Evolutionary conservation across 1,139 yeast genomes (phyloP).

Genomic region (Wickerhamomyces sp.): DNA sequence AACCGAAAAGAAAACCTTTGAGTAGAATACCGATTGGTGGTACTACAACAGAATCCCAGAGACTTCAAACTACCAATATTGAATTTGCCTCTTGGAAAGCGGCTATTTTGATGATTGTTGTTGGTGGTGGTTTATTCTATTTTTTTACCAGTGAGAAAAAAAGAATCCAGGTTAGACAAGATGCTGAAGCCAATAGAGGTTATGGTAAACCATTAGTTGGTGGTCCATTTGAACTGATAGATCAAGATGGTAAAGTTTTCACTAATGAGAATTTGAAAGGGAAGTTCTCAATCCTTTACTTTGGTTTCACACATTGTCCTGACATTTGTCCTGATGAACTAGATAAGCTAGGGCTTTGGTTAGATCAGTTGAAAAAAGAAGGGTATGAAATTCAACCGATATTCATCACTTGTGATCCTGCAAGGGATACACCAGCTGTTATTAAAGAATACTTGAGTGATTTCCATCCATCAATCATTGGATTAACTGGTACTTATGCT

Average conservation of each 20-base stretch:
- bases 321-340: slow-evolving; percentile 98
- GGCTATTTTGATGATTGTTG: slow-evolving; percentile 53
- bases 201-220: slow-evolving; percentile 92
- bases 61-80: slow-evolving; percentile 32
- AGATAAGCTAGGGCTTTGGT: slow-evolving; percentile 80
- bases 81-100: slow-evolving; percentile 92
- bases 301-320: slow-evolving; percentile 96
- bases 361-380: slow-evolving; percentile 54
- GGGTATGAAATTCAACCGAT: slow-evolving; percentile 71
- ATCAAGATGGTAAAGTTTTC: slow-evolving; percentile 64
- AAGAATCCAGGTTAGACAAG: slow-evolving; percentile 65
- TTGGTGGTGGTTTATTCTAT: slow-evolving; percentile 68
- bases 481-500: slow-evolving; percentile 87
- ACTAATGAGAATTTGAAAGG: slow-evolving; percentile 75
- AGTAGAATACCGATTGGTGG: slow-evolving; percentile 56
- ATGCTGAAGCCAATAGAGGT: slow-evolving; percentile 80
- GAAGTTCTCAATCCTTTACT: slow-evolving; percentile 75
- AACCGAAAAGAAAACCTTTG: slow-evolving; percentile 35
- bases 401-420: slow-evolving; percentile 95
- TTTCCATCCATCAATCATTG: slow-evolving; percentile 84
- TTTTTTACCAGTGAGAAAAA: slow-evolving; percentile 71
- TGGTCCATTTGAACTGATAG: slow-evolving; percentile 75
- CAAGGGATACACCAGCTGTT: slow-evolving; percentile 83
- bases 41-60: slow-evolving; percentile 33
- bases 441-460: slow-evolving; percentile 74